Evolutionary conservation across 1,284 basidiomycete species (phyloP), one percentile per base, ranked within the genome.

Genomic region (Apiotrichum veenhuisii): DNA sequence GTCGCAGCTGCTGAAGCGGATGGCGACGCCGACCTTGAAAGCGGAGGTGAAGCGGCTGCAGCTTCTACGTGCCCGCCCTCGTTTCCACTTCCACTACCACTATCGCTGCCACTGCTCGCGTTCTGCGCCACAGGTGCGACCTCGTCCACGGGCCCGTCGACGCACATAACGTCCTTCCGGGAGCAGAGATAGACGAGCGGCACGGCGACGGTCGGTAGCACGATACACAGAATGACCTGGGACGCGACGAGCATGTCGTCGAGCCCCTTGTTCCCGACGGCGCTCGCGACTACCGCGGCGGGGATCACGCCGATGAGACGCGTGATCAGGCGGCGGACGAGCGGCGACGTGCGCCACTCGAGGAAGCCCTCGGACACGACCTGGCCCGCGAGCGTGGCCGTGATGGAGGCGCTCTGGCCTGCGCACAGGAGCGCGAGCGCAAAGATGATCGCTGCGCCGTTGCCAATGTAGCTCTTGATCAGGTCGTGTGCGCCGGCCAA

Each of bases 311-410:
- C 87, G 23, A 98, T 81, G 9, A 87, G 76, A 7, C 95, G 86
- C 1, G 95, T 98, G 50, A 92, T 66, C 5, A 95, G 75, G 10
- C 94, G 85, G 11, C 94, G 85, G 42, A 89, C 69, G 45, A 90
- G 81, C 14, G 92, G 89, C 55, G 89, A 88, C 48, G 91, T 83
- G 52, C 83, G 83, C 94, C 94, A 98, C 56, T 85, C 84, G 59
- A 98, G 82, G 76, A 97, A 96, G 0, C 95, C 95, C 77, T 98
- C 95, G 0, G 87, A 88, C 34, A 98, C 88, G 44, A 93, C 87
- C 76, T 98, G 82, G 25, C 94, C 95, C 0, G 92, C 89, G 14
- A 98, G 82, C 0, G 93, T 98, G 9, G 91, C 93, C 1, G 96
- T 90, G 59, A 98, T 85, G 11, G 88, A 91, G 0, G 95, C 90